Percentiles rank a stretch among this genome's conserved stretches.
Evolutionary conservation across 257 asterid genomes (phyloP).

Genomic region (Solanum peruvianum): DNA sequence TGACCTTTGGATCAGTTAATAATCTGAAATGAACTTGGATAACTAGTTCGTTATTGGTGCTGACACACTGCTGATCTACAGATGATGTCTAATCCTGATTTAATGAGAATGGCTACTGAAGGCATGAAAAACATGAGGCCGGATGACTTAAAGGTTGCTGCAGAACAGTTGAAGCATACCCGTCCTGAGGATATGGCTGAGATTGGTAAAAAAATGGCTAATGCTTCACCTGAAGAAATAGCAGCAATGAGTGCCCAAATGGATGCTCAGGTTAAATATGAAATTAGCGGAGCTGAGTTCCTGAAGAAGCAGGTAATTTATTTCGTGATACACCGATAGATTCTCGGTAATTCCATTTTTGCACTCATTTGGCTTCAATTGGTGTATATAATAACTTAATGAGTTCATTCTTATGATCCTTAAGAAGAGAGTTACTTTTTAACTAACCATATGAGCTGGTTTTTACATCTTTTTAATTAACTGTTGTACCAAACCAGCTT

Average conservation of each 20-base stretch:
- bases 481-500: neutral
- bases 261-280: conserved; percentile 78
- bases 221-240: conserved; percentile 83
- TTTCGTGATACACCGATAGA: neutral
- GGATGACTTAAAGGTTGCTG: conserved; percentile 79
- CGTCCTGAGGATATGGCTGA: conserved; percentile 92
- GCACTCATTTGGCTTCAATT: neutral
- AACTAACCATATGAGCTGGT: neutral
- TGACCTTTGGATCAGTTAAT: neutral
- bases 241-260: conserved; percentile 67
- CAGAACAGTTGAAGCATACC: conserved; percentile 85
- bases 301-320: conserved; percentile 76
- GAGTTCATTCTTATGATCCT: neutral
- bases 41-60: neutral
- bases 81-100: conserved; percentile 99
- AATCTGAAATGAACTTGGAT: neutral
- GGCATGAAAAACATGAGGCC: conserved; percentile 86
- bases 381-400: neutral
- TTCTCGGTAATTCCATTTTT: neutral
- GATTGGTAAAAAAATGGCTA: conserved; percentile 83
- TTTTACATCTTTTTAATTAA: neutral
- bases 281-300: conserved; percentile 75
- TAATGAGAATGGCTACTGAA: conserved; percentile 89
- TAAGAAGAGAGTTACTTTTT: neutral
- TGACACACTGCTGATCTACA: conserved; percentile 17